phyloP scores from a whole-genome alignment of 2,329 filamentous ascomycete genomes.

The Venturia carpophila region DNA sequence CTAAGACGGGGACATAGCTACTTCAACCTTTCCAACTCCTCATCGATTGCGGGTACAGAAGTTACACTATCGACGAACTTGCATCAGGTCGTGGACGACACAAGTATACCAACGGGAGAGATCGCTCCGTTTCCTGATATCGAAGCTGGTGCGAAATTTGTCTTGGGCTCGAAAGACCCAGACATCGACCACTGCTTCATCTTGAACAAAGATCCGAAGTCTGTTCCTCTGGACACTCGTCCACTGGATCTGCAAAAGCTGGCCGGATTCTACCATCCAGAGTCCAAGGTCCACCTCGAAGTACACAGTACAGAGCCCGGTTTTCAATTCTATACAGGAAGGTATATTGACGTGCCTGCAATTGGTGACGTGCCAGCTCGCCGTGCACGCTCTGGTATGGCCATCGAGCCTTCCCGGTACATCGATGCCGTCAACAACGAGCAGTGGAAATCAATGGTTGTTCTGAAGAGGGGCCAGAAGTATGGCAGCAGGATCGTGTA shows the following conservation, averaged over 20 bases:
- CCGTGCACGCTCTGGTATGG: constrained; percentile 67
- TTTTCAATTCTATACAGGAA: constrained; percentile 95
- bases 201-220: constrained; percentile 54
- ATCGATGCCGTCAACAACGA: constrained; percentile 80
- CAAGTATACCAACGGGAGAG: constrained; percentile 64
- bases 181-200: constrained; percentile 89
- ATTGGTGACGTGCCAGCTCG: constrained; percentile 53
- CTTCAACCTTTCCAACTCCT: constrained; percentile 58
- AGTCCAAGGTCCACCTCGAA: constrained; percentile 71
- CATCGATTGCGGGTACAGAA: constrained; percentile 55
- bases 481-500: constrained; percentile 81
- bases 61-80: constrained; percentile 50
- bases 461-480: constrained; percentile 75
- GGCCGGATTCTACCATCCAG: constrained; percentile 64
- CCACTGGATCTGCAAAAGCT: constrained; percentile 55
- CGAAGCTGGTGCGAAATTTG: constrained; percentile 59
- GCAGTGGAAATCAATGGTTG: constrained; percentile 68
- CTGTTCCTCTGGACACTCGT: constrained; percentile 45
- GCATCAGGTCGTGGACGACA: constrained; percentile 66
- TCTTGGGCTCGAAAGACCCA: constrained; percentile 61
- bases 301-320: constrained; percentile 87
- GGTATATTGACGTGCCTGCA: constrained; percentile 69
- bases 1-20: constrained; percentile 39
- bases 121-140: constrained; percentile 60
- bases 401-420: constrained; percentile 84